phyloP scores from a whole-genome alignment of 768 basidiomycete species.

The Rhodocollybia butyracea region DNA sequence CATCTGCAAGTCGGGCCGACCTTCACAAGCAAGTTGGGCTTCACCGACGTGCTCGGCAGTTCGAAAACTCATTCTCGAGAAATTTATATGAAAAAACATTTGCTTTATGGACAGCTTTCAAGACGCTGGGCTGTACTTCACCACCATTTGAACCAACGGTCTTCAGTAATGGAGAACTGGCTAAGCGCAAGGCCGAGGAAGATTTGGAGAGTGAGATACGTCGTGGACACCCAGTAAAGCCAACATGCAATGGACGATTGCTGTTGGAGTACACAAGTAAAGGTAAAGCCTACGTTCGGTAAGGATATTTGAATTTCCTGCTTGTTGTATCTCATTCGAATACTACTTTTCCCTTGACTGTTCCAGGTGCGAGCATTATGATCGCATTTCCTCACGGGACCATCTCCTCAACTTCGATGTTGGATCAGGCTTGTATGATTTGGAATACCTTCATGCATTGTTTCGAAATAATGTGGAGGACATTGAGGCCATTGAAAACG shows the following conservation, averaged over 20 bases:
- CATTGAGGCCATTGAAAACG: slow-evolving; percentile 5
- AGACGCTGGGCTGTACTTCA: too few species aligned
- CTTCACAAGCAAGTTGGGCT: not conserved
- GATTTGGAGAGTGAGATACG: not conserved
- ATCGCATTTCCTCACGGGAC: not conserved
- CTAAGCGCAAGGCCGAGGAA: not conserved
- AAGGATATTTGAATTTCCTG: not conserved
- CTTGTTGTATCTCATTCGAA: not conserved
- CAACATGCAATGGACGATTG: not conserved
- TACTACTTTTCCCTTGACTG: not conserved
- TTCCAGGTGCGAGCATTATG: not conserved
- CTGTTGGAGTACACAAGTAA: not conserved
- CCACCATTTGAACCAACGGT: not conserved
- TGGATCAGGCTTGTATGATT: not conserved
- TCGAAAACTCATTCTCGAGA: too few species aligned
- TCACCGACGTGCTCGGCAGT: not conserved
- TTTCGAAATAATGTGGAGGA: slow-evolving; percentile 9
- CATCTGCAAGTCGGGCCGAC: not conserved
- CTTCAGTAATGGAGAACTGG: not conserved
- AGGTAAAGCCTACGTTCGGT: not conserved
- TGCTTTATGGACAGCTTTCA: too few species aligned
- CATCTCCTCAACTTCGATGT: not conserved
- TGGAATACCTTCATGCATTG: slow-evolving; percentile 13
- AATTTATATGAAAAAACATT: too few species aligned
- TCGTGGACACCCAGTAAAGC: not conserved